These are phyloP conservation scores for Fomitiporia mediterranea DNA, from an alignment of 1,284 basidiomycete genomes.

Conservation along the genomic window DNA sequence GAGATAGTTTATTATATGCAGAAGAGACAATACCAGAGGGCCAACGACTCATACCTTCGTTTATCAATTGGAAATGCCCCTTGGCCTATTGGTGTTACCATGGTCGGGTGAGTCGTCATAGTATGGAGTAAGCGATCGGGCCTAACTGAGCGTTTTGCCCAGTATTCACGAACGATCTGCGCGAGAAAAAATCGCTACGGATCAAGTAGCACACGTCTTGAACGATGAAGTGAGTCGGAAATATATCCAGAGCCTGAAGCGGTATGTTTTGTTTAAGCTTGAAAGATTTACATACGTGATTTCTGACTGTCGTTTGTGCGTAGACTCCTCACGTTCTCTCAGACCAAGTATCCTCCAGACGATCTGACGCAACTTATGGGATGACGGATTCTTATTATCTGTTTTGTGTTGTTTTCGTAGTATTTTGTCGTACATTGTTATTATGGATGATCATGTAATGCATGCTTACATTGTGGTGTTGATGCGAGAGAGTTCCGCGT, in stretches of 20 bases:
- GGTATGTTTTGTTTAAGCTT: constrained; percentile 46
- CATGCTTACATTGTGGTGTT: not conserved
- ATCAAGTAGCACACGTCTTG: constrained; percentile 95
- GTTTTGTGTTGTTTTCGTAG: not conserved
- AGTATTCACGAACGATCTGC: constrained; percentile 98
- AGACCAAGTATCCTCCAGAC: constrained; percentile 89
- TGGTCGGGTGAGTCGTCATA: constrained; percentile 76
- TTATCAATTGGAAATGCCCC: constrained; percentile 98
- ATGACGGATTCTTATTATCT: constrained; percentile 32
- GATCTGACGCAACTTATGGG: constrained; percentile 92
- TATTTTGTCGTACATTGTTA: not conserved
- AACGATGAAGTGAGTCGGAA: constrained; percentile 99
- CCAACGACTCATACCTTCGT: constrained; percentile 96
- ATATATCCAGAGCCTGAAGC: constrained; percentile 97
- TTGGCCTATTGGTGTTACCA: constrained; percentile 99
- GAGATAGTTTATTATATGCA: constrained; percentile 98
- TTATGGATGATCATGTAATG: not conserved
- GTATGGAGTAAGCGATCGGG: no score
- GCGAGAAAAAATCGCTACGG: constrained; percentile 93
- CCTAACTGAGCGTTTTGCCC: constrained; percentile 2
- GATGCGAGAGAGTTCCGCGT: no score
- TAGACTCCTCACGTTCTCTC: constrained; percentile 89
- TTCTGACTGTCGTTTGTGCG: no score
- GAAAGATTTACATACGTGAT: constrained; percentile 7
- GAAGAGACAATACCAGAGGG: constrained; percentile 87